Conservation (phyloP, 169 alveolate species). For the Plasmodium adleri region DNA sequence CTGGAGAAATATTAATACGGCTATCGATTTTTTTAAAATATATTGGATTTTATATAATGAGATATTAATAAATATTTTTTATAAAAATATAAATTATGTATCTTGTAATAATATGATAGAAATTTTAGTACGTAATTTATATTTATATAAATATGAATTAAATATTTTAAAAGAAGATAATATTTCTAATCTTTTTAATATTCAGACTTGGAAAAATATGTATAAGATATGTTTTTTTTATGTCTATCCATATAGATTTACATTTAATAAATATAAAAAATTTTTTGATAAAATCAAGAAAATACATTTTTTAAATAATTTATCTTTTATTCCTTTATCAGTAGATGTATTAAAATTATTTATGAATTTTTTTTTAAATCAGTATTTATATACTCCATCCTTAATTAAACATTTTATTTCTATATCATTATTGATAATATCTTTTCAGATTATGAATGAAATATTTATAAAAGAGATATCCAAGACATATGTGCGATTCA, state of each 20-base stretch:
- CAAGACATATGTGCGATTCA: constrained; percentile 45
- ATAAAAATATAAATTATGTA: constrained; percentile 51
- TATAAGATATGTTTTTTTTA: constrained; percentile 38
- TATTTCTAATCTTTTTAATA: constrained; percentile 31
- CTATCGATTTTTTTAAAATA: constrained; percentile 41
- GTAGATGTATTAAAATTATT: constrained; percentile 41
- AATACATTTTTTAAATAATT: constrained; percentile 41
- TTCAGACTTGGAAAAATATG: constrained; percentile 63
- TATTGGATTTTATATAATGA: constrained; percentile 67
- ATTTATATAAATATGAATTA: constrained; percentile 34
- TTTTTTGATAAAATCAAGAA: constrained; percentile 55
- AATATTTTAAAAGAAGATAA: constrained; percentile 38
- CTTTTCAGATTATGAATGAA: constrained; percentile 71
- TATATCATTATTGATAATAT: constrained; percentile 38
- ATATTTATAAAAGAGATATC: constrained; percentile 62
- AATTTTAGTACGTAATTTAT: constrained; percentile 37
- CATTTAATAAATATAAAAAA: constrained; percentile 29
- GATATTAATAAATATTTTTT: constrained; percentile 40
- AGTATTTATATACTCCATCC: constrained; percentile 28
- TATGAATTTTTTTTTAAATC: constrained; percentile 57
- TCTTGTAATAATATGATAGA: constrained; percentile 61
- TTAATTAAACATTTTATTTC: constrained; percentile 52
- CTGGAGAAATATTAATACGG: constrained; percentile 71
- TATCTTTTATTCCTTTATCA: constrained; percentile 44
- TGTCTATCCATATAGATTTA: constrained; percentile 69